Conservation (phyloP, 1,284 basidiomycete species). For the Cutaneotrichosporon spelunceum region DNA sequence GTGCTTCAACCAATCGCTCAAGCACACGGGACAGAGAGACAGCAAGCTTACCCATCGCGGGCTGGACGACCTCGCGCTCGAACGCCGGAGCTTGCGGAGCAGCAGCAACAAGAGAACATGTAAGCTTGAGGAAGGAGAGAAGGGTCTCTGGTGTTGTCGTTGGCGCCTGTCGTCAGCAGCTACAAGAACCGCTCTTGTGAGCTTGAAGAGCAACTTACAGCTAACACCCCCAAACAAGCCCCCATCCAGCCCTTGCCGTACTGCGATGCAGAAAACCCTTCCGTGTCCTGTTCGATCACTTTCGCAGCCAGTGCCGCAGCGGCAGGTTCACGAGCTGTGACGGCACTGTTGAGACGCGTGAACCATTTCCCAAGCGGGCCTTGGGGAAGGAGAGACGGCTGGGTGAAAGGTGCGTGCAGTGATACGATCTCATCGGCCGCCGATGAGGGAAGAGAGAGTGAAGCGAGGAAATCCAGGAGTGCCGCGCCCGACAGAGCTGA, state of each 20-base stretch:
- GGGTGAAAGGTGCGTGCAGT: slow-evolving; percentile 31
- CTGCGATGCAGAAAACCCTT: slow-evolving; percentile 38
- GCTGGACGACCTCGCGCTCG: slow-evolving; percentile 44
- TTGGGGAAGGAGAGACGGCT: slow-evolving; percentile 33
- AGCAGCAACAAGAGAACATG: slow-evolving; percentile 30
- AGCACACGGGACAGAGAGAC: slow-evolving; percentile 35
- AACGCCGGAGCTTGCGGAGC: slow-evolving; percentile 41
- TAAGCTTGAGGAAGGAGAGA: slow-evolving; percentile 27
- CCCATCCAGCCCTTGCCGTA: slow-evolving; percentile 46
- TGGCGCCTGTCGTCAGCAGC: slow-evolving; percentile 16
- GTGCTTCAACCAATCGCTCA: slow-evolving; percentile 26
- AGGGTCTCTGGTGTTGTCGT: slow-evolving; percentile 10
- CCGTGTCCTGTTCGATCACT: slow-evolving; percentile 39
- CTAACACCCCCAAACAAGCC: slow-evolving; percentile 31
- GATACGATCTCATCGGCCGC: slow-evolving; percentile 32
- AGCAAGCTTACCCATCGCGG: slow-evolving; percentile 46
- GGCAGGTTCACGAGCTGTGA: slow-evolving; percentile 35
- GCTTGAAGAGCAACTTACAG: slow-evolving; percentile 22
- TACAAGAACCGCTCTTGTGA: not conserved
- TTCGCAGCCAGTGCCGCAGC: slow-evolving; percentile 28
- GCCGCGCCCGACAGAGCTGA: slow-evolving; percentile 2
- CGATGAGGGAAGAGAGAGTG: slow-evolving; percentile 36
- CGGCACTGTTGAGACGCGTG: slow-evolving; percentile 35
- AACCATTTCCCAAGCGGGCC: slow-evolving; percentile 35
- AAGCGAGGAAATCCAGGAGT: slow-evolving; percentile 27